These are phyloP conservation scores for Aspergillus sojae DNA, from an alignment of 2,329 filamentous ascomycete species.

Conservation along the genomic window DNA sequence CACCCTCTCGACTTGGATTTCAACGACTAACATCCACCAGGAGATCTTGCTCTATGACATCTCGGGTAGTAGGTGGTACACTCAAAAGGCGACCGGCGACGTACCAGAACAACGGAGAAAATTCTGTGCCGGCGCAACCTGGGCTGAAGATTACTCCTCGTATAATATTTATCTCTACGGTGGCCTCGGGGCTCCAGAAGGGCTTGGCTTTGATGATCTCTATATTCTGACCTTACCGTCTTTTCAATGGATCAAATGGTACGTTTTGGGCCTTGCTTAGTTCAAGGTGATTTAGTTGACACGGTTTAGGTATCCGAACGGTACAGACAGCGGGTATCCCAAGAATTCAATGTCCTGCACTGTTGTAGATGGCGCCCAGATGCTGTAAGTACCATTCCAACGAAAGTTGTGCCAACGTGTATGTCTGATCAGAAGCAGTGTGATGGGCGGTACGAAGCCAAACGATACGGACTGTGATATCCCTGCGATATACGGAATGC, in stretches of 20 bases:
- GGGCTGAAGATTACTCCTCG: slow-evolving; percentile 9
- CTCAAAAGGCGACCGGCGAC: slow-evolving; percentile 12
- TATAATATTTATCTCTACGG: slow-evolving; percentile 12
- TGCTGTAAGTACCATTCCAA: slow-evolving; percentile 1
- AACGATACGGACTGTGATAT: slow-evolving; percentile 9
- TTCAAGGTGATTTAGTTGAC: background rate
- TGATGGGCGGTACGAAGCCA: slow-evolving; percentile 7
- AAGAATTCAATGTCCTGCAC: slow-evolving; percentile 4
- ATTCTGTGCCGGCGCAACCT: slow-evolving; percentile 8
- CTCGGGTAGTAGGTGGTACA: slow-evolving; percentile 10
- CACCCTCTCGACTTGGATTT: too few relatives aligned
- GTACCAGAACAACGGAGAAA: slow-evolving; percentile 1
- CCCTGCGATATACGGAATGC: slow-evolving; percentile 5
- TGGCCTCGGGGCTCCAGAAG: background rate
- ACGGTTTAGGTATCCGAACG: background rate
- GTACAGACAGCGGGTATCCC: background rate
- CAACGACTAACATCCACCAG: background rate
- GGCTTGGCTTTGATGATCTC: slow-evolving; percentile 4
- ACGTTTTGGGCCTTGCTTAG: background rate
- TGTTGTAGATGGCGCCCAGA: slow-evolving; percentile 6
- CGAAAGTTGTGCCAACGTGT: too few relatives aligned
- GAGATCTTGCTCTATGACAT: slow-evolving; percentile 11
- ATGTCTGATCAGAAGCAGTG: background rate
- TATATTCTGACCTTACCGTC: slow-evolving; percentile 4
- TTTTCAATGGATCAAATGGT: slow-evolving; percentile 11